These are phyloP conservation scores for Backusella psychrophila DNA, from an alignment of 192 early-diverging fungal genomes.

Conservation along the genomic window DNA sequence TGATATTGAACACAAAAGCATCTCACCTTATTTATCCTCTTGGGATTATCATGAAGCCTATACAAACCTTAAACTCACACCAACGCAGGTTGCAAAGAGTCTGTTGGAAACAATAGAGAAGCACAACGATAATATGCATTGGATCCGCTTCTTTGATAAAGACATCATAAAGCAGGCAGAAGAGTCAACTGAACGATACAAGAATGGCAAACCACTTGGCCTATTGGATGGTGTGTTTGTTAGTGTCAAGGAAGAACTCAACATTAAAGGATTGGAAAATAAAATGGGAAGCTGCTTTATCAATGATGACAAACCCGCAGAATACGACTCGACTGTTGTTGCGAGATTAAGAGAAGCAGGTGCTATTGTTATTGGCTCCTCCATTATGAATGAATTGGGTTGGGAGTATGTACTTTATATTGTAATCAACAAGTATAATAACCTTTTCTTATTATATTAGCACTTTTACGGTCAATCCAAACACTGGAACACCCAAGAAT, in stretches of 20 bases:
- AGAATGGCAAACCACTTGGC: constrained; percentile 42
- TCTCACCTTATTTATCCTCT: constrained; percentile 31
- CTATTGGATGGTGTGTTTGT: constrained; percentile 74
- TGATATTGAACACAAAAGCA: background rate
- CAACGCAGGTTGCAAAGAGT: constrained; percentile 37
- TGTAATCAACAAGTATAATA: background rate
- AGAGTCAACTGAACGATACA: constrained; percentile 56
- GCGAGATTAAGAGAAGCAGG: constrained; percentile 52
- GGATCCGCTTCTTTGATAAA: constrained; percentile 20
- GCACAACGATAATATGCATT: constrained; percentile 15
- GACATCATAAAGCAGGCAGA: constrained; percentile 51
- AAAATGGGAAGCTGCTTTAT: constrained; percentile 61
- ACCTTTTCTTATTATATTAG: constrained; percentile 12
- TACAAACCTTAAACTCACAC: constrained; percentile 26
- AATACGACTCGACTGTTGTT: constrained; percentile 50
- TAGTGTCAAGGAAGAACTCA: constrained; percentile 73
- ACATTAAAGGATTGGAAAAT: constrained; percentile 53
- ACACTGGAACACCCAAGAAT: constrained; percentile 58
- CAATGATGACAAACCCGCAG: constrained; percentile 43
- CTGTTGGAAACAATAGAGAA: constrained; percentile 25
- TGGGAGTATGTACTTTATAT: constrained; percentile 34
- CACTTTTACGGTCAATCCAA: constrained; percentile 64
- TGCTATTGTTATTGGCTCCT: constrained; percentile 65
- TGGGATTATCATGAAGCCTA: constrained; percentile 50
- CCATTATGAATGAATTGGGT: constrained; percentile 77